Percentiles rank a stretch among this genome's conserved stretches.
Conservation (phyloP, 1,284 basidiomycete species). For the Violaceomyces palustris region DNA sequence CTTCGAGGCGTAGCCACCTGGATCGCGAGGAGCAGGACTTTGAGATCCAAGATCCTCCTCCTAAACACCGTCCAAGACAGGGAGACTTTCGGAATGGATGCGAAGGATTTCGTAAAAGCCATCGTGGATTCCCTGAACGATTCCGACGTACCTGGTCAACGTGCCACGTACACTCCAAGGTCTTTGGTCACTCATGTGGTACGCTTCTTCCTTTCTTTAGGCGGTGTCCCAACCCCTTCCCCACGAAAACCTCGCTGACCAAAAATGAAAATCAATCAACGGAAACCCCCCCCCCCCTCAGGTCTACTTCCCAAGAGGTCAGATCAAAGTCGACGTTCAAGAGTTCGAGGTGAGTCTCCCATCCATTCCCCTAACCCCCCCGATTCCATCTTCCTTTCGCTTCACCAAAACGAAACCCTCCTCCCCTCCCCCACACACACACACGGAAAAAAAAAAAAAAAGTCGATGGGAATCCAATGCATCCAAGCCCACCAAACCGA, state of each 20-base stretch:
- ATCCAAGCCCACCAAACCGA: slow-evolving; percentile 3
- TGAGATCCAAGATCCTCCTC: slow-evolving; percentile 77
- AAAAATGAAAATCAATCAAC: no score
- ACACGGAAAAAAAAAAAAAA: slow-evolving; percentile 1
- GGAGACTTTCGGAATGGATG: slow-evolving; percentile 80
- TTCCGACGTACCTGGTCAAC: slow-evolving; percentile 8
- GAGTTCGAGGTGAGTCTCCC: slow-evolving; percentile 2
- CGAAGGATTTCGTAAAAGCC: slow-evolving; percentile 74
- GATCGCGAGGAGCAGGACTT: slow-evolving; percentile 69
- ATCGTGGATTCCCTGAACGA: slow-evolving; percentile 68
- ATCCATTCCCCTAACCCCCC: background rate
- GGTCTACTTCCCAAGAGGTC: slow-evolving; percentile 15
- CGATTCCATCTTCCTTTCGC: background rate
- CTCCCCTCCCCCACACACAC: background rate
- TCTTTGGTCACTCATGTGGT: slow-evolving; percentile 71
- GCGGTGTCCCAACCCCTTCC: no score
- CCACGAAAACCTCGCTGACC: no score
- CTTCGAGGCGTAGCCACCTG: slow-evolving; percentile 73
- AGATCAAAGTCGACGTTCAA: slow-evolving; percentile 6
- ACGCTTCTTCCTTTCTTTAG: background rate
- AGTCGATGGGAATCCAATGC: slow-evolving; percentile 4
- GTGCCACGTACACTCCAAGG: slow-evolving; percentile 23
- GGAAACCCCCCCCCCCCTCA: no score
- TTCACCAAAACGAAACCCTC: background rate
- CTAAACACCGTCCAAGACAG: slow-evolving; percentile 83